Evolutionary conservation across 192 early-diverging fungal genomes (phyloP).

Genomic region (Coemansia umbellata): DNA sequence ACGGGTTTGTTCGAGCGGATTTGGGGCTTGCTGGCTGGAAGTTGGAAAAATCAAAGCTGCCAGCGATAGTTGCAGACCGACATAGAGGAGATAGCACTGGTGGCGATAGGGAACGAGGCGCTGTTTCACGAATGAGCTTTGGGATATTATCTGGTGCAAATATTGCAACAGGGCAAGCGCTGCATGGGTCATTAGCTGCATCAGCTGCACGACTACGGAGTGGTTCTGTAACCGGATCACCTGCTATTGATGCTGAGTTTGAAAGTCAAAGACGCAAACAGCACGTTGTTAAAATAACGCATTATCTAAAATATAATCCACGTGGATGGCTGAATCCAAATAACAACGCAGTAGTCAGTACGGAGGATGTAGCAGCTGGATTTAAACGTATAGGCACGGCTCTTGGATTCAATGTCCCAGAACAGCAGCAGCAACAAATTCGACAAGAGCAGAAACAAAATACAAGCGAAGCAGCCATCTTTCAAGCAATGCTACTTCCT

Average conservation of each 20-base stretch:
- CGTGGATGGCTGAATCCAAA: constrained; percentile 40
- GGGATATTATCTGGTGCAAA: constrained; percentile 2
- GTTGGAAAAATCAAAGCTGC: constrained; percentile 23
- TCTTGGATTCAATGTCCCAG: not conserved
- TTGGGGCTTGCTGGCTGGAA: constrained; percentile 38
- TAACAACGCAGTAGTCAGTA: not conserved
- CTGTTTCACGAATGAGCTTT: constrained; percentile 3
- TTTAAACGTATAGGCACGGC: not conserved
- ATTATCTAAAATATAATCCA: constrained; percentile 27
- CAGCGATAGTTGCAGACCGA: not conserved
- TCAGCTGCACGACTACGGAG: constrained; percentile 3
- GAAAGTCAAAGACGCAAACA: constrained; percentile 32
- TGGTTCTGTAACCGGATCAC: constrained; percentile 18
- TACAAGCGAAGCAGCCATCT: not conserved
- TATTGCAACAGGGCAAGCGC: not conserved
- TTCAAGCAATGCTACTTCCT: constrained; percentile 19
- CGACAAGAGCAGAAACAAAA: not conserved
- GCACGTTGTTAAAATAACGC: constrained; percentile 29
- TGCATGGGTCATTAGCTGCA: not conserved
- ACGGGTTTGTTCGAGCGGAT: constrained; percentile 14
- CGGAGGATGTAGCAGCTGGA: constrained; percentile 1
- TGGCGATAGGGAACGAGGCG: not conserved
- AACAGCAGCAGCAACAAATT: not conserved
- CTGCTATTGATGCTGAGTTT: constrained; percentile 29
- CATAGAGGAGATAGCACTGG: not conserved